phyloP scores from a whole-genome alignment of 164 flowering plant genomes.

The Piper betle region DNA sequence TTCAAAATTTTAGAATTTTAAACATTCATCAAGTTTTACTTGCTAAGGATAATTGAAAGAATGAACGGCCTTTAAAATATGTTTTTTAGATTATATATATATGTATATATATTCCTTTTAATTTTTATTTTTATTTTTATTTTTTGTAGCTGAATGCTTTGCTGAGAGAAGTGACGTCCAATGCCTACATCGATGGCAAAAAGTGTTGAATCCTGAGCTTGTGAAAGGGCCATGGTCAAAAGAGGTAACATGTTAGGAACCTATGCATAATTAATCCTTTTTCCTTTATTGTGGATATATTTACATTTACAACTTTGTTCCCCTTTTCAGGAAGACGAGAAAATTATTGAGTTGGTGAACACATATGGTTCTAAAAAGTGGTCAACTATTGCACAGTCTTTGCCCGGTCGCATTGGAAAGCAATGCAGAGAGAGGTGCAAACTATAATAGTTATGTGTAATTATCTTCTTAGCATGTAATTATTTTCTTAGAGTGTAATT shows the following conservation, averaged over 20 bases:
- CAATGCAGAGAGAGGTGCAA: slow-evolving; percentile 48
- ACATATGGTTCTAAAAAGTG: slow-evolving; percentile 35
- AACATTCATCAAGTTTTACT: too few relatives aligned
- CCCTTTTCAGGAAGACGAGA: slow-evolving; percentile 34
- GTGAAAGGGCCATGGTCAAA: slow-evolving; percentile 49
- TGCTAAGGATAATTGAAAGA: not conserved
- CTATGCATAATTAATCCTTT: not conserved
- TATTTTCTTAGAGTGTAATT: too few relatives aligned
- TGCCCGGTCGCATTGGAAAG: slow-evolving; percentile 51
- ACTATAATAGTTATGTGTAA: too few relatives aligned
- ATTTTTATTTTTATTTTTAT: too few relatives aligned
- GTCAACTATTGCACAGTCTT: slow-evolving; percentile 37
- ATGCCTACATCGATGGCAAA: slow-evolving; percentile 52
- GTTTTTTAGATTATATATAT: too few relatives aligned
- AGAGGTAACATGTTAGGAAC: slow-evolving; percentile 20
- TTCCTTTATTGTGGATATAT: not conserved
- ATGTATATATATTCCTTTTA: too few relatives aligned
- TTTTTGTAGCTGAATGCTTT: slow-evolving; percentile 43
- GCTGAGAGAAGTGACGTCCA: slow-evolving; percentile 44
- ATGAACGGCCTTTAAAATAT: not conserved
- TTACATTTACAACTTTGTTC: not conserved
- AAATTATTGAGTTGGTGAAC: slow-evolving; percentile 28
- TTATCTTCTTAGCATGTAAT: too few relatives aligned
- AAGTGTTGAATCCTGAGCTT: slow-evolving; percentile 46
- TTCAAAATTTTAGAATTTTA: too few relatives aligned